phyloP scores from a whole-genome alignment of 768 basidiomycete species.

The Daedaleopsis nitida region DNA sequence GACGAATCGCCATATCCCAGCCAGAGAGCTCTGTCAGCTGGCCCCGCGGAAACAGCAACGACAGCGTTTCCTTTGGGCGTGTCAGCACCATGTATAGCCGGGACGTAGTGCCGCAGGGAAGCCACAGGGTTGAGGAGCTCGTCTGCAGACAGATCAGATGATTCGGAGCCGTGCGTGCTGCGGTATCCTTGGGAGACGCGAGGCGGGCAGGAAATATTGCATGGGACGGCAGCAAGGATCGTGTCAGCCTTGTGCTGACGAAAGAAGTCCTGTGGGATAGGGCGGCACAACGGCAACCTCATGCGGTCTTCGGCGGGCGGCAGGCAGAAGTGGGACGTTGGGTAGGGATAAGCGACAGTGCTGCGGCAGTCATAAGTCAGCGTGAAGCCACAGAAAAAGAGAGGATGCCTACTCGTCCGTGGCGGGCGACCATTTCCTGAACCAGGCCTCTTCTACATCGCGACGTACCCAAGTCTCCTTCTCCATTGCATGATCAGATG shows the following conservation, averaged over 20 bases:
- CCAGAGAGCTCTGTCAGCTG: neutral
- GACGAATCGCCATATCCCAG: neutral
- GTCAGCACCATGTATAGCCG: conserved; percentile 9
- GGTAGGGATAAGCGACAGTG: conserved; percentile 41
- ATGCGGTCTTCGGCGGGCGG: conserved; percentile 44
- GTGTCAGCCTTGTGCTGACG: neutral
- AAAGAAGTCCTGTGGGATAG: conserved; percentile 35
- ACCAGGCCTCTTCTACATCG: conserved; percentile 44
- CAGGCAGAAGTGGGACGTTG: conserved; percentile 38
- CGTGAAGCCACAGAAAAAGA: neutral
- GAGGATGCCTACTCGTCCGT: neutral
- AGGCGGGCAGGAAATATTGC: neutral
- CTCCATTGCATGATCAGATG: conserved; percentile 40
- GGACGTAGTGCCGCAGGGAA: conserved; percentile 28
- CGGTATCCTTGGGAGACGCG: neutral
- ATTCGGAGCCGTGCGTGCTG: neutral
- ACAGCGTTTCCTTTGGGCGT: neutral
- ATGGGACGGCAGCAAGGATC: neutral
- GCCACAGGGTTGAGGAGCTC: conserved; percentile 23
- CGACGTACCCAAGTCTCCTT: conserved; percentile 51
- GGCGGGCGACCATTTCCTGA: conserved; percentile 25
- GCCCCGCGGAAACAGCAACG: neutral
- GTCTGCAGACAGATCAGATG: neutral
- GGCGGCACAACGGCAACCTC: conserved; percentile 40
- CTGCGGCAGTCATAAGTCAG: conserved; percentile 17